Conservation (phyloP, 2,329 filamentous ascomycete genomes). For the Aaosphaeria arxii region DNA sequence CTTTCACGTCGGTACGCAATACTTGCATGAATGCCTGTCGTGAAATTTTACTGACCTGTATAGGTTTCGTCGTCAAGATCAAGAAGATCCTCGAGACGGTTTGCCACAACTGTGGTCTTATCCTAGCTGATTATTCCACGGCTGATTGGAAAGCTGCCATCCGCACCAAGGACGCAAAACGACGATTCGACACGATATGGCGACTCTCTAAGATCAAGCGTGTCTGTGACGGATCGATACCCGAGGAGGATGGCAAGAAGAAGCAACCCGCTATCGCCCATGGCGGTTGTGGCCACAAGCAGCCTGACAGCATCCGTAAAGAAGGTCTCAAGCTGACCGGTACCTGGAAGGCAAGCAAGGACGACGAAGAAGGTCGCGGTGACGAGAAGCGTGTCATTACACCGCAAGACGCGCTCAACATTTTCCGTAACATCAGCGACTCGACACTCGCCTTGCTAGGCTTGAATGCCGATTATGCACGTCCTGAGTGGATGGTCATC, state of each 20-base stretch:
- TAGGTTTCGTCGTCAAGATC: conserved; percentile 96
- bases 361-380: conserved; percentile 63
- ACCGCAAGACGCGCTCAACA: conserved; percentile 77
- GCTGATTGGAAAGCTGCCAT: conserved; percentile 79
- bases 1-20: conserved; percentile 69
- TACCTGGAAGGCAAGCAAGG: conserved; percentile 69
- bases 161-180: conserved; percentile 84
- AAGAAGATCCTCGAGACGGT: conserved; percentile 99
- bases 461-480: conserved; percentile 89
- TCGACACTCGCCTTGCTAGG: conserved; percentile 83
- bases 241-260: conserved; percentile 61
- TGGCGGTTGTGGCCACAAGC: conserved; percentile 88
- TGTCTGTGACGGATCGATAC: conserved; percentile 74
- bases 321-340: conserved; percentile 79
- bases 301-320: conserved; percentile 78
- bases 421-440: conserved; percentile 81
- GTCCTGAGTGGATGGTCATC: conserved; percentile 97
- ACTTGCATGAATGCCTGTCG: conserved; percentile 13
- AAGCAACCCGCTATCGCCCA: conserved; percentile 54
- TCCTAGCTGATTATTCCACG: conserved; percentile 92
- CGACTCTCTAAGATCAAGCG: conserved; percentile 85
- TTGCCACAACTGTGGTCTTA: conserved; percentile 98
- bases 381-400: conserved; percentile 78
- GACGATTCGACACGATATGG: conserved; percentile 91
- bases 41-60: background rate